Evolutionary conservation across 2,329 filamentous ascomycete genomes (phyloP).

Genomic region (Exophiala spinifera): DNA sequence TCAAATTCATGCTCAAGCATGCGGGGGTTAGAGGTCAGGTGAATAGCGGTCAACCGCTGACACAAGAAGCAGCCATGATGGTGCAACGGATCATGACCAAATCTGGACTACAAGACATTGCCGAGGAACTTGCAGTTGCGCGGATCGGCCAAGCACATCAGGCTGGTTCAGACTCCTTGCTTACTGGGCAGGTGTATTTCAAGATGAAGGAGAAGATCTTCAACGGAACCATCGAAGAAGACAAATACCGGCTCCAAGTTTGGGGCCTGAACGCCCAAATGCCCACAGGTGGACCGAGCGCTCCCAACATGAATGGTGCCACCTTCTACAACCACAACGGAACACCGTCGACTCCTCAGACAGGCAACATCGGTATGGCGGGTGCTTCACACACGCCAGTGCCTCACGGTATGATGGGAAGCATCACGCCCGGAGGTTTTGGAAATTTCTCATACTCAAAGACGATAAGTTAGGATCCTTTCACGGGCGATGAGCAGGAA

Average conservation of each 20-base stretch:
- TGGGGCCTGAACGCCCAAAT: constrained; percentile 82
- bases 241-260: constrained; percentile 79
- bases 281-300: constrained; percentile 43
- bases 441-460: constrained; percentile 58
- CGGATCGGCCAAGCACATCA: constrained; percentile 85
- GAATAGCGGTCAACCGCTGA: constrained; percentile 62
- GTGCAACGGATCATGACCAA: constrained; percentile 84
- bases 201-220: constrained; percentile 87
- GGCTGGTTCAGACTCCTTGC: constrained; percentile 86
- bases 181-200: constrained; percentile 95
- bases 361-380: constrained; percentile 50
- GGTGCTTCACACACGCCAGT: constrained; percentile 39
- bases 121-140: constrained; percentile 87
- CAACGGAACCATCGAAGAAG: constrained; percentile 72
- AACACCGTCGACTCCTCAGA: constrained; percentile 67
- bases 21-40: constrained; percentile 68
- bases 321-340: constrained; percentile 47
- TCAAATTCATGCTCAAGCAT: constrained; percentile 95
- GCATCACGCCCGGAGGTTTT: constrained; percentile 78
- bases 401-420: constrained; percentile 56
- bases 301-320: constrained; percentile 55
- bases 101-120: constrained; percentile 87
- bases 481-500: neutral
- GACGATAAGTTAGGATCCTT: constrained; percentile 25
- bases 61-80: constrained; percentile 66